These are phyloP conservation scores for Solanum stenotomum DNA, from an alignment of 257 asterid species.

Conservation along the genomic window DNA sequence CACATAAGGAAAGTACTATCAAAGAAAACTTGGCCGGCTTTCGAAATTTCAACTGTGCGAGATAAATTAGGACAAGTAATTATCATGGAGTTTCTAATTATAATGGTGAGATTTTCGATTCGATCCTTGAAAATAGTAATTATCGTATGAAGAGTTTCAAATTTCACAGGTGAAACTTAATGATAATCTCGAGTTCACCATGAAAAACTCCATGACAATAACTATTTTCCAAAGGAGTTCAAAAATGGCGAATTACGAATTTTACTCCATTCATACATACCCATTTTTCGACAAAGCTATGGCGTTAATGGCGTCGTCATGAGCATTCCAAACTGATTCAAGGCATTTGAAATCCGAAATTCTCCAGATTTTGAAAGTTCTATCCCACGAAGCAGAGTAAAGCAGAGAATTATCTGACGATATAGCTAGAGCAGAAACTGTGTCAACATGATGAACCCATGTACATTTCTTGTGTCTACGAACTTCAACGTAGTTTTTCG, in stretches of 20 bases:
- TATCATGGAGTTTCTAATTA: neutral
- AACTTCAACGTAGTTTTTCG: constrained; percentile 49
- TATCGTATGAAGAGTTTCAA: neutral
- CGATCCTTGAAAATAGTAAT: neutral
- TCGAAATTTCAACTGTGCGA: neutral
- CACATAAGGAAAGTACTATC: rapidly evolving
- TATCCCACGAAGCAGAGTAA: constrained; percentile 83
- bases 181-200: neutral
- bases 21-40: neutral
- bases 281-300: constrained; percentile 40
- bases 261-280: neutral
- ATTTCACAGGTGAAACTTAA: neutral
- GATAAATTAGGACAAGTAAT: neutral
- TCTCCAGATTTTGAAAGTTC: constrained; percentile 66
- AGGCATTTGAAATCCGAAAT: constrained; percentile 58
- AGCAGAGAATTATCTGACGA: constrained; percentile 35
- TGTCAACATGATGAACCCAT: constrained; percentile 80
- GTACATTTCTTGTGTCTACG: constrained; percentile 54
- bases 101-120: neutral
- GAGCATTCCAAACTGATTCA: constrained; percentile 63
- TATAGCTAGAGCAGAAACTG: constrained; percentile 51
- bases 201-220: neutral
- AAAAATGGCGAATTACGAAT: neutral
- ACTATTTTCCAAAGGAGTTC: neutral
- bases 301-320: constrained; percentile 69